Evolutionary conservation across 2,329 filamentous ascomycete species (phyloP), one percentile per base, ranked within the genome.

Genomic region (Raffaelea albimanens): DNA sequence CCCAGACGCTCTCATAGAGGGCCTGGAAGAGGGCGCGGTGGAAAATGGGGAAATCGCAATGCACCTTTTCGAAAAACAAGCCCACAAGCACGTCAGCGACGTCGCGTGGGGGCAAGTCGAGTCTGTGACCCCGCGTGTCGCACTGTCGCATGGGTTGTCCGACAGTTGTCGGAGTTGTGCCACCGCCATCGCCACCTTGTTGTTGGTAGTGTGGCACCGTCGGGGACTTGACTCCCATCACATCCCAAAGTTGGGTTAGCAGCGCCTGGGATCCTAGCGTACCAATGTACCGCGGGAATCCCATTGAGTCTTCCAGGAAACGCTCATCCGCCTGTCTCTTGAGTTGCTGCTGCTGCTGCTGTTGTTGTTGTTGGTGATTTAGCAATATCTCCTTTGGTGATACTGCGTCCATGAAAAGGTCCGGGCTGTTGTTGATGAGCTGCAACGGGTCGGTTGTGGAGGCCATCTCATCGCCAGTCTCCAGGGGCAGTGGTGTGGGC

Each of bases 21-120:
- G 52, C 41, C 41, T 51, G 50, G 47, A 55, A 55, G 19, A 54
- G 38, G n/a, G 49, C 43, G 4, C 49, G 53, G 44, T 53, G 47
- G 39, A 55, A 50, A 14, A 55, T 11, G 11, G 52, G 49, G 44
- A 54, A 55, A 47, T 55, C 53, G 20, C 48, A 42, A 44, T 55
- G 53, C 20, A 55, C 52, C 21, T 47, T 45, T 10, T 48, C 47
- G 10, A 54, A 55, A 25, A 52, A 55, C 34, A 51, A 16, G 1
- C 31, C 44, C 7, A 55, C 52, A 14, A 55, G 44, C 36, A 42
- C 42, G 40, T 55, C 52, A 21, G 53, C 50, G 3, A 53, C 48
- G 14, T 54, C 48, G 21, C 52, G 52, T n/a, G 52, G 50, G 23
- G 53, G 53, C 34, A 54, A 45, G 5, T 49, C 46, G 18, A 52